phyloP scores from a whole-genome alignment of 2,329 filamentous ascomycete genomes.

The Parastagonospora avenae region DNA sequence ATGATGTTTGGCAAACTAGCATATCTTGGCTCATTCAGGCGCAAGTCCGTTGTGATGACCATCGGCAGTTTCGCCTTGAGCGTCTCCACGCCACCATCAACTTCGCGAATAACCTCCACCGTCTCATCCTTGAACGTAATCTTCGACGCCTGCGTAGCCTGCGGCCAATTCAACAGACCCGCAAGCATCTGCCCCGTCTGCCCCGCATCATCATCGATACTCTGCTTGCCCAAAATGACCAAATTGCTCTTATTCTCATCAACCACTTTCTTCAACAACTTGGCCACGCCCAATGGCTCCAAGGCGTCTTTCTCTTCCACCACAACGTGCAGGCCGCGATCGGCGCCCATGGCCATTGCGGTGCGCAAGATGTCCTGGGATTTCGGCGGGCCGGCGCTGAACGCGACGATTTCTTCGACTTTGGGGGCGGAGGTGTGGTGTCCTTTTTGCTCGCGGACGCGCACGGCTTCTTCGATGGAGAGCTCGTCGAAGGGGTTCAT shows the following conservation, averaged over 20 bases:
- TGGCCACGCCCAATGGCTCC: conserved; percentile 91
- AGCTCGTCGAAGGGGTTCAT: conserved; percentile 99
- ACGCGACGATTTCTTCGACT: conserved; percentile 88
- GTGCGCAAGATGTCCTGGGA: conserved; percentile 87
- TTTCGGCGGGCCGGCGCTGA: conserved; percentile 88
- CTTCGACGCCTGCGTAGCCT: conserved; percentile 91
- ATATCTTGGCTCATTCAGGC: conserved; percentile 93
- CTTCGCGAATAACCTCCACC: conserved; percentile 84
- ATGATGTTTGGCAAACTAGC: conserved; percentile 97
- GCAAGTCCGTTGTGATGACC: conserved; percentile 92
- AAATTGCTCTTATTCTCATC: conserved; percentile 87
- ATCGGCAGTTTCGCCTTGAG: conserved; percentile 83
- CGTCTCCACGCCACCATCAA: conserved; percentile 94
- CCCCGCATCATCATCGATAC: conserved; percentile 92
- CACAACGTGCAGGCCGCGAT: conserved; percentile 81
- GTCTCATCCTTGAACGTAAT: conserved; percentile 75
- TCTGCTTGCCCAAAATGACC: conserved; percentile 95
- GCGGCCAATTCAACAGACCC: conserved; percentile 86
- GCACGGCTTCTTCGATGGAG: conserved; percentile 93
- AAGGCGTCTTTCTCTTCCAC: conserved; percentile 68
- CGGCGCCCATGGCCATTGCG: conserved; percentile 98
- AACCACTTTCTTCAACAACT: conserved; percentile 79
- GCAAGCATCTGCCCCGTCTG: conserved; percentile 99
- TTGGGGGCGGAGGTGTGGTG: conserved; percentile 48
- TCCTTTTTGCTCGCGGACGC: conserved; percentile 78